These are phyloP conservation scores for Pisolithus marmoratus DNA, from an alignment of 768 basidiomycete genomes.

Conservation along the genomic window DNA sequence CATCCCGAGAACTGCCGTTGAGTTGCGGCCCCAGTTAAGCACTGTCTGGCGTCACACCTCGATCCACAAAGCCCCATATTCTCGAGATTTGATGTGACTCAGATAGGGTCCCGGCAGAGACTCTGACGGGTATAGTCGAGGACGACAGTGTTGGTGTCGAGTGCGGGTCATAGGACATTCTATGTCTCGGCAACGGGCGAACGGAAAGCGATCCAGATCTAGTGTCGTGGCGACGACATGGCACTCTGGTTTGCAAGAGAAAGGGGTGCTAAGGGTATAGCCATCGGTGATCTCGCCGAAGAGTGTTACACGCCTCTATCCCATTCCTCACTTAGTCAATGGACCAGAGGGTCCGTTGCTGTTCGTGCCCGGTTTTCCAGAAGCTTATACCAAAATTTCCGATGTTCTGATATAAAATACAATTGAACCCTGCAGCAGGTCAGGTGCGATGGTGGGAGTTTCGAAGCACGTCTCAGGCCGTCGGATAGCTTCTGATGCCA, in stretches of 20 bases:
- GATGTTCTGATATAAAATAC: constrained; percentile 60
- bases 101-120: constrained; percentile 38
- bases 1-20: constrained; percentile 53
- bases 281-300: constrained; percentile 65
- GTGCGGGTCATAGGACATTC: constrained; percentile 63
- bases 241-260: constrained; percentile 48
- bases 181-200: constrained; percentile 60
- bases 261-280: constrained; percentile 55
- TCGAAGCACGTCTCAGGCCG: not conserved
- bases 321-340: constrained; percentile 58
- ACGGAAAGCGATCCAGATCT: constrained; percentile 46
- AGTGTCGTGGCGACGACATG: constrained; percentile 64
- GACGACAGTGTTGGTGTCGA: constrained; percentile 45
- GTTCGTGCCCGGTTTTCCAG: constrained; percentile 41
- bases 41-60: constrained; percentile 52
- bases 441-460: constrained; percentile 44
- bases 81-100: constrained; percentile 50
- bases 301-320: constrained; percentile 80
- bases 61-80: constrained; percentile 48
- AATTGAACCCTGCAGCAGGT: constrained; percentile 63
- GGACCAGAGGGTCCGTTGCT: constrained; percentile 53
- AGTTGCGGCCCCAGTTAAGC: constrained; percentile 59
- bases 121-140: constrained; percentile 55
- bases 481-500: not conserved
- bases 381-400: constrained; percentile 50